Conservation (phyloP, 2,329 filamentous ascomycete genomes). For the Polytolypa hystricis region DNA sequence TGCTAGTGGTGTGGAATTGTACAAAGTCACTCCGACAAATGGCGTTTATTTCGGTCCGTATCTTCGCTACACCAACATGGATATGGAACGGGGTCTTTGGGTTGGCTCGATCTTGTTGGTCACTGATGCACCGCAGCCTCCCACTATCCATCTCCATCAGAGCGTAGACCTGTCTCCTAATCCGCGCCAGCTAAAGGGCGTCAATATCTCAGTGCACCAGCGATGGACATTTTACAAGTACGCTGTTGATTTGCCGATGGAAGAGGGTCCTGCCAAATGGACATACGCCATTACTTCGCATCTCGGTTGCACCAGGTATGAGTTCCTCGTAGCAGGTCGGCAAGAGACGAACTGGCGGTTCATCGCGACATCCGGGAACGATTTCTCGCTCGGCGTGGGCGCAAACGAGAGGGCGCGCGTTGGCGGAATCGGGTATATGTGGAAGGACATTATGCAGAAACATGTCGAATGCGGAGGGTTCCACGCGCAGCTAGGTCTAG, state of each 20-base stretch:
- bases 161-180: slow-evolving; percentile 87
- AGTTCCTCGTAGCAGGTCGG: slow-evolving; percentile 86
- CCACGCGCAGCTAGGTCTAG: slow-evolving; percentile 82
- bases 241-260: slow-evolving; percentile 81
- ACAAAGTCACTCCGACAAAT: slow-evolving; percentile 86
- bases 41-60: slow-evolving; percentile 98
- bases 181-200: slow-evolving; percentile 71
- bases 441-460: slow-evolving; percentile 97
- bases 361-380: slow-evolving; percentile 89
- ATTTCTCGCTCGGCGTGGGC: slow-evolving; percentile 80
- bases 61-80: slow-evolving; percentile 92
- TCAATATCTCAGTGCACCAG: slow-evolving; percentile 78
- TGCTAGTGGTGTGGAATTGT: slow-evolving; percentile 80
- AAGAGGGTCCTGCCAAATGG: slow-evolving; percentile 75
- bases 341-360: slow-evolving; percentile 91
- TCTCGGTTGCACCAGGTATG: slow-evolving; percentile 92
- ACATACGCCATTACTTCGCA: slow-evolving; percentile 97
- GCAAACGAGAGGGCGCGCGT: slow-evolving; percentile 75
- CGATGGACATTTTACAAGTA: slow-evolving; percentile 95
- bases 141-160: slow-evolving; percentile 90
- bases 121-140: slow-evolving; percentile 81
- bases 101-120: slow-evolving; percentile 87
- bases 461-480: slow-evolving; percentile 94
- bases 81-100: slow-evolving; percentile 83
- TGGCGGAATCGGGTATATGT: slow-evolving; percentile 89